Evolutionary conservation across 225 moss, liverwort and hornwort species (phyloP), one percentile per base, ranked within the genome.

Genomic region (Pleurozium schreberi): DNA sequence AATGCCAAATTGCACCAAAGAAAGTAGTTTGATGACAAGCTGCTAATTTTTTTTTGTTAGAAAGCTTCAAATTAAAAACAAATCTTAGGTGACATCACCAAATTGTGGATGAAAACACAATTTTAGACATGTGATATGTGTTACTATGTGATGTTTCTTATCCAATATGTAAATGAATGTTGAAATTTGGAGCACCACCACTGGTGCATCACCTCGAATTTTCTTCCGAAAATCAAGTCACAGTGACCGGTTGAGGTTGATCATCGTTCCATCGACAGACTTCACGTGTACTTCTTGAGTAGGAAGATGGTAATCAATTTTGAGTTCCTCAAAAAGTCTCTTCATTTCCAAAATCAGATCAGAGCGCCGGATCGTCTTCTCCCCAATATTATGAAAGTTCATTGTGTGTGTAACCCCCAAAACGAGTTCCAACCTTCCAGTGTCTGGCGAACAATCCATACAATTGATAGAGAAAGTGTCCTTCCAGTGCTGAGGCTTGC

Each of bases 351-450:
- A 68, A 33, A 96, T 81, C 47, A 98, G 89, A 22, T 98, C 96
- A 4, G 97, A 96, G 68, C 93, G 92, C 73, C 97, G 95, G 33
- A 75, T 49, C 14, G 88, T 80, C 75, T 95, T 98, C 91, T 98
- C 98, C 30, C 98, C 96, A 57, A 96, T 71, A 40, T 97, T 94
- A 19, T 98, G 98, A 85, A 88, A 94, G 90, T 98, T 98, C 92
- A 96, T 95, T 47, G 98, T 98, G 83, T 98, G 97, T 28, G 91
- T 85, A 7, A 97, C 80, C 64, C 96, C 96, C 88, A 98, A 80
- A 40, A 89, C 43, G 36, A 96, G 82, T 75, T 96, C 95, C 91
- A 98, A 76, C 79, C 74, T 96, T 83, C 95, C 94, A 43, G 91
- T 94, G 40, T 98, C 98, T 8, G 58, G 86, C 64, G 92, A 79